Base-by-base conservation (phyloP, 2,329 filamentous ascomycete genomes). In the Shiraia bambusicola region DNA sequence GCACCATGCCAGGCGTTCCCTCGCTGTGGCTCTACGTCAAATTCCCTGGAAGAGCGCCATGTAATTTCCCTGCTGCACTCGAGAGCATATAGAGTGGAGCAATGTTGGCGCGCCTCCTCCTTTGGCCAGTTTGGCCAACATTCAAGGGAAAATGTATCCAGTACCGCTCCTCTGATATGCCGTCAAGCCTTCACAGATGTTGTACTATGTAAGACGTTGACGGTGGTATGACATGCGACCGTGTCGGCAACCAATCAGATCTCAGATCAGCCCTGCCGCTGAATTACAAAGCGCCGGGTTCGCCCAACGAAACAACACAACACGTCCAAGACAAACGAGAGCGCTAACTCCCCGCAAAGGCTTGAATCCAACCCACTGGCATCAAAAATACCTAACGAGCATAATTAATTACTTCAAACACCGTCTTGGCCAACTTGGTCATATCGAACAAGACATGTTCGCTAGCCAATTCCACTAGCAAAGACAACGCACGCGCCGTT, bases 191-290 rank as follows among this genome's bases (percentile, higher is more conserved):
- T 42, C 27, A 42, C 42, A 51, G 45, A 52, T 40, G 52, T 51
- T 50, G 59, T n/a, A n/a, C n/a, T n/a, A n/a, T n/a, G n/a, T 58
- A 59, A 56, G 49, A 61, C 53, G 38, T 56, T 41, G 38, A 52
- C 42, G 42, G 47, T 58, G 48, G 47, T 51, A 55, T 52, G 40
- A 37, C 37, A 41, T 47, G 47, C 49, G 46, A 34, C 43, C 26
- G 34, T 43, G 37, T 40, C 25, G 28, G 16, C 29, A 38, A 29
- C 60, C 58, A 64, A 64, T 64, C 43, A 61, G 29, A 50, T 29
- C 17, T 25, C 50, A 49, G 49, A 58, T 55, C 40, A 33, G 41
- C 42, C 43, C 49, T 52, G 33, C 48, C 39, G 44, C 49, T 44
- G 32, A 34, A 32, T 26, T 17, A 32, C 42, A 63, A 61, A 57